These are phyloP conservation scores for Neocatenulostroma microsporum DNA, from an alignment of 2,329 filamentous ascomycete genomes.

Conservation along the genomic window DNA sequence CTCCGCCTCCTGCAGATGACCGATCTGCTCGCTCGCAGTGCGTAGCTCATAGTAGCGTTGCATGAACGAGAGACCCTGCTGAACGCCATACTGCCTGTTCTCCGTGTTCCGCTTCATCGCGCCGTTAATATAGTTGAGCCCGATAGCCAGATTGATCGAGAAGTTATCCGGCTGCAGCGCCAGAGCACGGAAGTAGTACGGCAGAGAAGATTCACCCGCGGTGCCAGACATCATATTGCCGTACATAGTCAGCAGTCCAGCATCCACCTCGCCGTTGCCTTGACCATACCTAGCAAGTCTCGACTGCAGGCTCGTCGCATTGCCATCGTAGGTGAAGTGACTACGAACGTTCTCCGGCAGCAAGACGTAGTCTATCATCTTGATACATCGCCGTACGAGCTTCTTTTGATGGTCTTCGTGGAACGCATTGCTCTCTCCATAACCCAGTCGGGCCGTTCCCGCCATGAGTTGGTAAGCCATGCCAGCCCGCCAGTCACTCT, in stretches of 20 bases:
- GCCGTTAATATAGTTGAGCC: conserved; percentile 78
- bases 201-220: conserved; percentile 75
- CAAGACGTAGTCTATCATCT: conserved; percentile 69
- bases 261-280: conserved; percentile 54
- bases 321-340: conserved; percentile 35
- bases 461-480: conserved; percentile 80
- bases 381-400: conserved; percentile 84
- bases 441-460: conserved; percentile 66
- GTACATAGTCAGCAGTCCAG: conserved; percentile 77
- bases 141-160: conserved; percentile 72
- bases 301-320: conserved; percentile 31
- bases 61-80: conserved; percentile 78
- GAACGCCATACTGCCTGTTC: conserved; percentile 79
- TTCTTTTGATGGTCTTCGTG: conserved; percentile 78
- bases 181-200: conserved; percentile 65
- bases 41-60: conserved; percentile 62
- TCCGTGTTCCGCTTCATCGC: conserved; percentile 82
- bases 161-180: conserved; percentile 69
- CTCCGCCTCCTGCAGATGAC: conserved; percentile 63
- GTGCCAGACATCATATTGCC: conserved; percentile 75
- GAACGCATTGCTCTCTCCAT: conserved; percentile 63
- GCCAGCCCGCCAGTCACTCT: conserved; percentile 61
- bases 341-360: conserved; percentile 46
- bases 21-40: conserved; percentile 30
- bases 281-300: conserved; percentile 20